A percentile compares a stretch with the other conserved stretches of the same genome.
phyloP scores from a whole-genome alignment of 345 rosid species.

The Gossypium raimondii region DNA sequence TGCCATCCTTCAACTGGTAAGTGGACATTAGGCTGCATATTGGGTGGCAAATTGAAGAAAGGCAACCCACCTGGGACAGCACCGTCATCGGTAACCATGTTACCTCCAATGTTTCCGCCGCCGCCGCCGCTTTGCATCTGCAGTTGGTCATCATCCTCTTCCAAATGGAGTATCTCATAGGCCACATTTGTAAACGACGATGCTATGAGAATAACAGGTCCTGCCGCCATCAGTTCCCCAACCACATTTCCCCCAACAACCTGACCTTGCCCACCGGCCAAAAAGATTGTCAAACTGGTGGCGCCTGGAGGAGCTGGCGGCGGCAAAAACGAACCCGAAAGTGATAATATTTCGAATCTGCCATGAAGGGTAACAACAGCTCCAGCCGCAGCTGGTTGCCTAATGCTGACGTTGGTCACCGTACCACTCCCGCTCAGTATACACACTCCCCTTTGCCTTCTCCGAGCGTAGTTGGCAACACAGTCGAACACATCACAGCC shows the following conservation, averaged over 20 bases:
- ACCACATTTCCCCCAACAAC: slow-evolving; percentile 94
- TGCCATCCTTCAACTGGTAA: slow-evolving; percentile 78
- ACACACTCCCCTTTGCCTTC: slow-evolving; percentile 90
- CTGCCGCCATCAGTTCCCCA: slow-evolving; percentile 90
- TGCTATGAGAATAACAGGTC: slow-evolving; percentile 89
- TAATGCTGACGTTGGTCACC: slow-evolving; percentile 79
- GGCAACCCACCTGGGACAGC: slow-evolving; percentile 64
- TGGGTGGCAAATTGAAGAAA: slow-evolving; percentile 78
- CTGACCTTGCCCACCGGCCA: slow-evolving; percentile 91
- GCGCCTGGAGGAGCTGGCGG: slow-evolving; percentile 98
- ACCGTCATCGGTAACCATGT: slow-evolving; percentile 39
- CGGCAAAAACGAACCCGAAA: slow-evolving; percentile 85
- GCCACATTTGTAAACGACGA: slow-evolving; percentile 92
- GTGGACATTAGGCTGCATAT: slow-evolving; percentile 61
- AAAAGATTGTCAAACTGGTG: slow-evolving; percentile 74
- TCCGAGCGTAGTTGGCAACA: slow-evolving; percentile 75
- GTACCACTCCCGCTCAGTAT: slow-evolving; percentile 82
- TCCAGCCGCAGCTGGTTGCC: slow-evolving; percentile 86
- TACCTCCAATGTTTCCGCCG: not conserved
- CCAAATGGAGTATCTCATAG: slow-evolving; percentile 84
- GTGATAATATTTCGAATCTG: slow-evolving; percentile 86
- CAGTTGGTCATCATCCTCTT: slow-evolving; percentile 67
- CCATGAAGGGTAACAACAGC: slow-evolving; percentile 79
- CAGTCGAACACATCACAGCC: slow-evolving; percentile 93
- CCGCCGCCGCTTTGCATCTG: slow-evolving; percentile 49